Evolutionary conservation across 495 filamentous ascomycete genomes (phyloP).

Genomic region (Podospora pseudopauciseta): DNA sequence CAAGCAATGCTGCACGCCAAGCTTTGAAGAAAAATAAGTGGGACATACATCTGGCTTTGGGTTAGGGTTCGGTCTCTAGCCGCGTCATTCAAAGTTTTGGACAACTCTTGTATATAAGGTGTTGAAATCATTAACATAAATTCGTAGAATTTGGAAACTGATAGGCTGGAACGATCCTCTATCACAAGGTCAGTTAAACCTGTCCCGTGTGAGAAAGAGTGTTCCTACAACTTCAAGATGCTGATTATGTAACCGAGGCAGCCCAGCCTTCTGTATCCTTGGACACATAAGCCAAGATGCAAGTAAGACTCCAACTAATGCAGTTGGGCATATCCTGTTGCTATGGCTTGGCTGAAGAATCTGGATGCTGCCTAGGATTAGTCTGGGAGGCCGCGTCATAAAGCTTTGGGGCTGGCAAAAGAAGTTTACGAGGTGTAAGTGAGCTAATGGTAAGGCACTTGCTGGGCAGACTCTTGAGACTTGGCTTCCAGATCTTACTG

Average conservation of each 20-base stretch:
- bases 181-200: too few species aligned
- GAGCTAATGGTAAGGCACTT: background rate
- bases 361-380: background rate
- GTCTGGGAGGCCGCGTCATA: background rate
- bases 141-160: too few species aligned
- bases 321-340: background rate
- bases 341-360: background rate
- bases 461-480: background rate
- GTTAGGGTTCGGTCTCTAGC: background rate
- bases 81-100: background rate
- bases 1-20: background rate
- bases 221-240: background rate
- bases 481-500: too few species aligned
- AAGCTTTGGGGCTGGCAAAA: background rate
- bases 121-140: too few species aligned
- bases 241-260: background rate
- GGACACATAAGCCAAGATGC: background rate
- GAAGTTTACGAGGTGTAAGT: background rate
- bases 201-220: background rate
- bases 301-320: background rate
- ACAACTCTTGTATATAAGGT: background rate
- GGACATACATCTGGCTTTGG: background rate
- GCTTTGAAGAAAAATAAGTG: background rate
- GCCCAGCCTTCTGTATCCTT: background rate
- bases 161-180: too few species aligned